phyloP scores from a whole-genome alignment of 345 rosid genomes.

The Turritis glabra region DNA sequence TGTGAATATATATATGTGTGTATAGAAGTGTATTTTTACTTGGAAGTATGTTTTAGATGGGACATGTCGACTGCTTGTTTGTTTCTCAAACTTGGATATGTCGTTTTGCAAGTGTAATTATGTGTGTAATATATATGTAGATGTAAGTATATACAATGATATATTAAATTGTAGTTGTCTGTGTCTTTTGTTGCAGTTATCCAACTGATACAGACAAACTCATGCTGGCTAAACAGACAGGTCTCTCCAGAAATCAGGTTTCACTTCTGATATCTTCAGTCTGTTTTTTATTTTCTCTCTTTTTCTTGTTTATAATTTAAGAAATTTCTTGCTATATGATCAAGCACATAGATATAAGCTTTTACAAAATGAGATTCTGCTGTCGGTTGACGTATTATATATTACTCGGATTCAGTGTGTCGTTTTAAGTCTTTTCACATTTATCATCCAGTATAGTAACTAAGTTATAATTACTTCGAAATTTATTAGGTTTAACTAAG shows the following conservation, averaged over 20 bases:
- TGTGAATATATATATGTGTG: neutral
- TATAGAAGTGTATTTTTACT: slow-evolving; percentile 20
- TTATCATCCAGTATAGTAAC: neutral
- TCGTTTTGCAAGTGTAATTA: slow-evolving; percentile 26
- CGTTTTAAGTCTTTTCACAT: no score
- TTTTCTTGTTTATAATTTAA: neutral
- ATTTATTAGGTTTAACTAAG: neutral
- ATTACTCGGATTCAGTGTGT: no score
- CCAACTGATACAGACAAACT: slow-evolving; percentile 91
- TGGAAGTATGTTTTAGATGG: slow-evolving; percentile 38
- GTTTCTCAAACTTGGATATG: slow-evolving; percentile 12
- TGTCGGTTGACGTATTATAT: neutral
- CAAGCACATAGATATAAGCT: neutral
- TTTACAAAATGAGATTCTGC: neutral
- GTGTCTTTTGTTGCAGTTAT: slow-evolving; percentile 55
- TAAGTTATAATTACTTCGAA: neutral
- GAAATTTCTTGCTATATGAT: neutral
- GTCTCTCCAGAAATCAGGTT: slow-evolving; percentile 89
- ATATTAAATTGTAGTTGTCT: slow-evolving; percentile 16
- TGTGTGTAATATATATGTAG: neutral
- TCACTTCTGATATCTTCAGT: slow-evolving; percentile 24
- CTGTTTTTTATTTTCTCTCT: neutral
- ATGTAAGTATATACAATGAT: neutral
- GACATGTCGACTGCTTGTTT: slow-evolving; percentile 38
- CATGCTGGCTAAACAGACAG: slow-evolving; percentile 90